phyloP scores from a whole-genome alignment of 1,284 basidiomycete species.

The Jaminaea rosea region DNA sequence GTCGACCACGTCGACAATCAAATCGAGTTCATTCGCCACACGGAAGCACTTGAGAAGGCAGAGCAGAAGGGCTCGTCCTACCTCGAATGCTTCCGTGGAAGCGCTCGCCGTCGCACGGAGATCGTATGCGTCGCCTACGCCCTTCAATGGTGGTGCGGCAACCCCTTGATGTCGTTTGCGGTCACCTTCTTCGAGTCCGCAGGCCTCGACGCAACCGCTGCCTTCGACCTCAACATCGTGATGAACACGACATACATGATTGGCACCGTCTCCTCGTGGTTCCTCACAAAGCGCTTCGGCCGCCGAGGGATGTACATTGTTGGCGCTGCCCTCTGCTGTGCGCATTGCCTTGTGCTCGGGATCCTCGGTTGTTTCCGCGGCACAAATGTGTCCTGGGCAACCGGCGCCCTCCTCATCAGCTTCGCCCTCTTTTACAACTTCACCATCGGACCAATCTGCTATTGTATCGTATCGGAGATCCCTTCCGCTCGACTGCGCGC shows the following conservation, averaged over 20 bases:
- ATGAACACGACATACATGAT: slow-evolving; percentile 5
- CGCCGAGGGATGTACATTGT: slow-evolving; percentile 7
- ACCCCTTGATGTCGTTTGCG: slow-evolving; percentile 4
- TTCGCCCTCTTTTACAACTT: slow-evolving; percentile 30
- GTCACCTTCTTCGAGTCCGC: slow-evolving; percentile 7
- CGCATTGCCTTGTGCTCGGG: slow-evolving; percentile 6
- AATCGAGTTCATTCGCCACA: slow-evolving; percentile 50
- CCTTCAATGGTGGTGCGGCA: slow-evolving; percentile 8
- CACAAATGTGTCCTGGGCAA: not conserved
- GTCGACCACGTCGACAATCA: slow-evolving; percentile 49
- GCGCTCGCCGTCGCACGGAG: slow-evolving; percentile 50
- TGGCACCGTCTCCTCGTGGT: slow-evolving; percentile 5
- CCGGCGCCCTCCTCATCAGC: slow-evolving; percentile 9
- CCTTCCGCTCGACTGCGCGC: slow-evolving; percentile 40
- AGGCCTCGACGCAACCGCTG: not conserved
- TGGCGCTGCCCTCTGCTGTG: slow-evolving; percentile 2
- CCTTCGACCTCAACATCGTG: slow-evolving; percentile 5
- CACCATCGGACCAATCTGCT: slow-evolving; percentile 36
- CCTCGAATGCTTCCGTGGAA: slow-evolving; percentile 51
- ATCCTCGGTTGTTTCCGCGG: slow-evolving; percentile 7
- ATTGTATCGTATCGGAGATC: slow-evolving; percentile 39
- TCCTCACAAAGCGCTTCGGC: slow-evolving; percentile 2
- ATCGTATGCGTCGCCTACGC: slow-evolving; percentile 26
- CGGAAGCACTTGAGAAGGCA: slow-evolving; percentile 49
- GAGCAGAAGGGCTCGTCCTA: slow-evolving; percentile 46